phyloP scores from a whole-genome alignment of 805 yeast species.

The Peterozyma toletana region DNA sequence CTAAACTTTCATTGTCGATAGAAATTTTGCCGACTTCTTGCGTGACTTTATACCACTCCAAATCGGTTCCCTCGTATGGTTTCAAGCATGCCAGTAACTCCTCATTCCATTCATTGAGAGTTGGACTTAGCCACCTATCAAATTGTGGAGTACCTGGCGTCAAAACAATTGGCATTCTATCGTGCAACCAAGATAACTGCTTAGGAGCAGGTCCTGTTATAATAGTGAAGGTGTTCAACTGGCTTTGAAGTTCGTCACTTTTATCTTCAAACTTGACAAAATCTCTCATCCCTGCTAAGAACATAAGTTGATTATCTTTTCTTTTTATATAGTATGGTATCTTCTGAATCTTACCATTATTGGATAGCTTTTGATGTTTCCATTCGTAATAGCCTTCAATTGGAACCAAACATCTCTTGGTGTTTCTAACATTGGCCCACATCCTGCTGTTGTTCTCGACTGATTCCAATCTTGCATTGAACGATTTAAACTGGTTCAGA shows the following conservation, averaged over 20 bases:
- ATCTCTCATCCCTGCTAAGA: conserved; percentile 54
- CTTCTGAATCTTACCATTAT: conserved; percentile 26
- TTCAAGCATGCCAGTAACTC: conserved; percentile 33
- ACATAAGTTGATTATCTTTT: conserved; percentile 44
- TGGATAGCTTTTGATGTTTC: conserved; percentile 25
- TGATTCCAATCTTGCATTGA: conserved; percentile 72
- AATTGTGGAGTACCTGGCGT: conserved; percentile 53
- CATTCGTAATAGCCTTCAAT: conserved; percentile 86
- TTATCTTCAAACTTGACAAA: background rate
- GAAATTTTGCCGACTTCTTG: conserved; percentile 57
- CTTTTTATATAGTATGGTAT: conserved; percentile 62
- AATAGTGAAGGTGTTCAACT: conserved; percentile 50
- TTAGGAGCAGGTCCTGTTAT: conserved; percentile 67
- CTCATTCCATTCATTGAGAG: conserved; percentile 25
- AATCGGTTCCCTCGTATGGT: conserved; percentile 23
- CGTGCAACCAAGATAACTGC: conserved; percentile 62
- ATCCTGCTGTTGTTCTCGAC: conserved; percentile 36
- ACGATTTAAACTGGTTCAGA: conserved; percentile 37
- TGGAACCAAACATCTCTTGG: conserved; percentile 66
- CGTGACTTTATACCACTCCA: conserved; percentile 50
- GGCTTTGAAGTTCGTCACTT: conserved; percentile 17
- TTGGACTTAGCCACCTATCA: conserved; percentile 55
- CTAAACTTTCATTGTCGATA: conserved; percentile 36
- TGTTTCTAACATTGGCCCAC: conserved; percentile 48
- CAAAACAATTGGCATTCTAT: conserved; percentile 70